Evolutionary conservation across 257 asterid species (phyloP).

Genomic region (Leonotis leonurus): DNA sequence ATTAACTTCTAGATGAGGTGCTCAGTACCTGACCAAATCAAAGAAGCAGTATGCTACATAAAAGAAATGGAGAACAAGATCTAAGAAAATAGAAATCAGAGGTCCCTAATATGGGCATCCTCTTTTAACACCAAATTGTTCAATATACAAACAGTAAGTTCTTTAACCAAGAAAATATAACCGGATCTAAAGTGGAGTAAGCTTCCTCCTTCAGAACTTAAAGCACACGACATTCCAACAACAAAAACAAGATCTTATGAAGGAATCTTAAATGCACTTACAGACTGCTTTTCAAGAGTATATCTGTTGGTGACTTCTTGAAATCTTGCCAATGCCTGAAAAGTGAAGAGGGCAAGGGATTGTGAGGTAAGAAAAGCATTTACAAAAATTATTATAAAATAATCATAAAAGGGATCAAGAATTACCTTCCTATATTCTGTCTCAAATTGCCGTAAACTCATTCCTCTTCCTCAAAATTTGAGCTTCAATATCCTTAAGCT

Average conservation of each 20-base stretch:
- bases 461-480: conserved; percentile 92
- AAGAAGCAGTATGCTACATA: no score
- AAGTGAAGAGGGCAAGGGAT: background rate
- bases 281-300: conserved; percentile 84
- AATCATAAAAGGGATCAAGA: background rate
- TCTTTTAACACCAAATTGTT: background rate
- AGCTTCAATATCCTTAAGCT: conserved; percentile 81
- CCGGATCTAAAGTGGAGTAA: background rate
- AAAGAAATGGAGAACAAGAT: no score
- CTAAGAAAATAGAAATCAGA: no score
- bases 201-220: background rate
- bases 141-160: background rate
- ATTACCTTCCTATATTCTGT: conserved; percentile 91
- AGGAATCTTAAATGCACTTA: conserved; percentile 40
- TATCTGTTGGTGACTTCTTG: conserved; percentile 97
- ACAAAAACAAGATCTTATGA: background rate
- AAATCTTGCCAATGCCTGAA: conserved; percentile 92
- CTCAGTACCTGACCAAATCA: no score
- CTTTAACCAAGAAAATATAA: background rate
- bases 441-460: conserved; percentile 92
- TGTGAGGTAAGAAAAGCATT: background rate
- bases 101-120: background rate
- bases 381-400: background rate
- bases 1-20: no score
- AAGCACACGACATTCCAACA: background rate